These are phyloP conservation scores for Rhytidhysteron rufulum DNA, from an alignment of 2,329 filamentous ascomycete genomes.

Conservation along the genomic window DNA sequence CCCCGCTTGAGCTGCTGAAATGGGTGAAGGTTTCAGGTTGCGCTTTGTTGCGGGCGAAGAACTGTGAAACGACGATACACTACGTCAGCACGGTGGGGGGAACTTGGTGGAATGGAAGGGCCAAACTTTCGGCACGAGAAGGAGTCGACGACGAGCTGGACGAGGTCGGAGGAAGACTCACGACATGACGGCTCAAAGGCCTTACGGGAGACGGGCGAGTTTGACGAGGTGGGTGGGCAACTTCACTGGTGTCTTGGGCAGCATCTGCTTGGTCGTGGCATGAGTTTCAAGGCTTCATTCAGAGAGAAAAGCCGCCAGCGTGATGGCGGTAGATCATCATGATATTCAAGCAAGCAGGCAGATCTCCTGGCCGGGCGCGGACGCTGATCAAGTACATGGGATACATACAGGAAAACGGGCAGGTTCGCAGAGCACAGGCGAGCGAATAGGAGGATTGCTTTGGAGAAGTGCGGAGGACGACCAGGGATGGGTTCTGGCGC, in stretches of 20 bases:
- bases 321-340: constrained; percentile 35
- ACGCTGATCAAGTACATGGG: constrained; percentile 38
- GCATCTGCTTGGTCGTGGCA: constrained; percentile 25
- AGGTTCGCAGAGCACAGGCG: constrained; percentile 25
- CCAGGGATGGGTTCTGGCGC: constrained; percentile 24
- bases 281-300: constrained; percentile 23
- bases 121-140: too few species aligned
- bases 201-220: constrained; percentile 15
- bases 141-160: constrained; percentile 4
- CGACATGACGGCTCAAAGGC: constrained; percentile 31
- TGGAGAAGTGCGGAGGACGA: constrained; percentile 27
- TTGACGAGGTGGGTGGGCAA: constrained; percentile 17
- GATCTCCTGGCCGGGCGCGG: constrained; percentile 27
- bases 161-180: constrained; percentile 27
- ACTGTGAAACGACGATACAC: constrained; percentile 26
- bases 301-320: constrained; percentile 26
- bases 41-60: constrained; percentile 41
- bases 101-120: constrained; percentile 2
- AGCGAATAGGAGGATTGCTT: constrained; percentile 29
- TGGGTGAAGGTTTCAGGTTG: constrained; percentile 40
- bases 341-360: constrained; percentile 35
- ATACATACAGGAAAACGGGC: constrained; percentile 35
- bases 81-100: constrained; percentile 26
- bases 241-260: constrained; percentile 25
- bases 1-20: constrained; percentile 29